phyloP scores from a whole-genome alignment of 768 basidiomycete species.

The Lentinula boryana region DNA sequence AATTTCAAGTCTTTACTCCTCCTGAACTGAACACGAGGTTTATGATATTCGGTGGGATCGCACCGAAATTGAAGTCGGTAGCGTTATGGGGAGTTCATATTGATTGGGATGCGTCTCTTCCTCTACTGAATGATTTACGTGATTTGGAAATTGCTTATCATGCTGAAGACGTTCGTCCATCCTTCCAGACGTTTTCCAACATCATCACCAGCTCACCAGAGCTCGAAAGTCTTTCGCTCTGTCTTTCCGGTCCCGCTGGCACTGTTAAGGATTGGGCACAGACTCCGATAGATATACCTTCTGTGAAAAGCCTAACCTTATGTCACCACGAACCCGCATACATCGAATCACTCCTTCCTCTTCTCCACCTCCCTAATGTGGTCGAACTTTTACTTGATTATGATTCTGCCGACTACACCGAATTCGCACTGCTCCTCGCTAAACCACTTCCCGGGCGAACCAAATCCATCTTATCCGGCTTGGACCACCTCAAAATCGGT shows the following conservation, averaged over 20 bases:
- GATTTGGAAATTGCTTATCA: constrained; percentile 62
- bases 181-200: constrained; percentile 43
- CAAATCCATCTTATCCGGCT: constrained; percentile 38
- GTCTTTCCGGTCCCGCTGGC: constrained; percentile 50
- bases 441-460: constrained; percentile 29
- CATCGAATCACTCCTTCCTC: constrained; percentile 29
- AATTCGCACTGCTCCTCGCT: constrained; percentile 40
- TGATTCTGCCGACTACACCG: constrained; percentile 46
- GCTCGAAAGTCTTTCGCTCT: constrained; percentile 46
- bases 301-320: constrained; percentile 30
- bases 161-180: constrained; percentile 55
- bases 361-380: constrained; percentile 34
- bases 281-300: constrained; percentile 30
- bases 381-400: constrained; percentile 48
- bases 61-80: constrained; percentile 43
- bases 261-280: constrained; percentile 28
- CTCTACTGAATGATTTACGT: constrained; percentile 37
- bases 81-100: constrained; percentile 68
- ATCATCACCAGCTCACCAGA: constrained; percentile 50
- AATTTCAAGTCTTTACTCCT: constrained; percentile 33
- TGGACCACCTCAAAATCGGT: constrained; percentile 42
- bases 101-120: constrained; percentile 48
- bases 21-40: constrained; percentile 33
- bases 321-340: constrained; percentile 34
- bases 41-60: constrained; percentile 47